Conservation (phyloP, 441 rosid species). For the Aquilaria agallochum region DNA sequence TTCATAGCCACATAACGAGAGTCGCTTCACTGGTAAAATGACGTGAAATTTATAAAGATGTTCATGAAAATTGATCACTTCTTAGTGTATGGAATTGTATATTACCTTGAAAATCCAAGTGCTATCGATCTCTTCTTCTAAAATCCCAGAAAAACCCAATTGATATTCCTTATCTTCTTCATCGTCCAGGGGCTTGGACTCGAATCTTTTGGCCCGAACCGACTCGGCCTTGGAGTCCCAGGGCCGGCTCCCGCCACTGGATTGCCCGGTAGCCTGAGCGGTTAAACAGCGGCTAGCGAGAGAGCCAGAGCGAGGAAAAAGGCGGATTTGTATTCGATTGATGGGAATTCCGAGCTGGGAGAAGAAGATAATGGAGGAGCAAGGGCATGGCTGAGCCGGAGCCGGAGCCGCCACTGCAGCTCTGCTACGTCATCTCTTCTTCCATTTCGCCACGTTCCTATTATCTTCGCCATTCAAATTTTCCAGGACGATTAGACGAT, state of each 20-base stretch:
- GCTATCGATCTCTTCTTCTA: slow-evolving; percentile 54
- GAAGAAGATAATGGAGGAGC: slow-evolving; percentile 10
- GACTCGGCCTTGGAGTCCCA: slow-evolving; percentile 33
- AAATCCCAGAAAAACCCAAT: slow-evolving; percentile 21
- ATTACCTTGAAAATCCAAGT: slow-evolving; percentile 70
- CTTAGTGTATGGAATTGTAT: no score
- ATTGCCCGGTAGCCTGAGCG: slow-evolving; percentile 7
- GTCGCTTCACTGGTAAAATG: no score
- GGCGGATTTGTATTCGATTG: not conserved
- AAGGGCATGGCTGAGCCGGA: slow-evolving; percentile 14
- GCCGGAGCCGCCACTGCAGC: slow-evolving; percentile 10
- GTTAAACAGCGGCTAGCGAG: slow-evolving; percentile 9
- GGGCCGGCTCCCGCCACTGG: slow-evolving; percentile 4
- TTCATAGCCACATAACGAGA: no score
- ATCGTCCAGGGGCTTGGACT: slow-evolving; percentile 8
- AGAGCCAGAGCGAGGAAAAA: not conserved
- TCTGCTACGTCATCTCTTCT: slow-evolving; percentile 13
- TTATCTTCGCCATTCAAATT: slow-evolving; percentile 33
- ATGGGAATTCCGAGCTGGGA: no score
- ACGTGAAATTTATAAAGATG: no score
- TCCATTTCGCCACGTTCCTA: slow-evolving; percentile 54
- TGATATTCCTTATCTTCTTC: slow-evolving; percentile 22
- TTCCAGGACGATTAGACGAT: no score
- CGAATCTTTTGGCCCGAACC: slow-evolving; percentile 17
- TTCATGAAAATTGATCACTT: no score